Base-by-base conservation (phyloP, 768 basidiomycete species). In the Suillus spraguei region DNA sequence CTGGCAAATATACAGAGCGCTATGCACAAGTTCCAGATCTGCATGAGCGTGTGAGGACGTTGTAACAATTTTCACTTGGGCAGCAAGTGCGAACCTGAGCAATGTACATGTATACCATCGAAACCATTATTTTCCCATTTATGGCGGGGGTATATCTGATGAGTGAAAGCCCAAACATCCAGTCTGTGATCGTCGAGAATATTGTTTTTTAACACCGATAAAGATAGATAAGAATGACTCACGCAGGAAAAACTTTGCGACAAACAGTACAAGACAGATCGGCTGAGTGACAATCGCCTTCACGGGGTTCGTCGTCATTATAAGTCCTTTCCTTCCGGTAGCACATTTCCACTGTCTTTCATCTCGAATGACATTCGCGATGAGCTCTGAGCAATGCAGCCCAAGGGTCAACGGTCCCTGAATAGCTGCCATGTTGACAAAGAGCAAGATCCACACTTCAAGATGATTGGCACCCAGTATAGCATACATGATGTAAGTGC, bases 81-180 rank as follows among this genome's bases (percentile, higher is more conserved):
- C 22, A 36, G 7, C 17, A 9, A 38, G n/a, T 36, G 47, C 62
- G 36, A 42, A 71, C 73, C 66, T 74, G 74, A 28, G 69, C 50
- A 4, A 74, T 66, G 68, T 64, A 74, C 72, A 74, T 72, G 65
- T 1, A n/a, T n/a, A n/a, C n/a, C n/a, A n/a, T n/a, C n/a, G n/a
- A 8, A 2, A 28, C 28, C 28, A 28, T 28, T 28, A 28, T 2
- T 28, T 28, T 2, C 28, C 28, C n/a, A n/a, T n/a, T n/a, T n/a
- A n/a, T n/a, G n/a, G n/a, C 28, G 4, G 28, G 4, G 28, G 0
- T 20, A 20, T 42, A 7, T 9, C 20, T n/a, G n/a, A n/a, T n/a
- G 42, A 42, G 8, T 42, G 71, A 68, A 28, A 74, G 70, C 7
- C 70, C 73, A 46, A 76, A 69, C 74, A 76, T 74, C 74, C 73